Evolutionary conservation across 148 eudicot genomes (phyloP), one percentile per base, ranked within the genome.

Genomic region (Salicornia ramosissima): DNA sequence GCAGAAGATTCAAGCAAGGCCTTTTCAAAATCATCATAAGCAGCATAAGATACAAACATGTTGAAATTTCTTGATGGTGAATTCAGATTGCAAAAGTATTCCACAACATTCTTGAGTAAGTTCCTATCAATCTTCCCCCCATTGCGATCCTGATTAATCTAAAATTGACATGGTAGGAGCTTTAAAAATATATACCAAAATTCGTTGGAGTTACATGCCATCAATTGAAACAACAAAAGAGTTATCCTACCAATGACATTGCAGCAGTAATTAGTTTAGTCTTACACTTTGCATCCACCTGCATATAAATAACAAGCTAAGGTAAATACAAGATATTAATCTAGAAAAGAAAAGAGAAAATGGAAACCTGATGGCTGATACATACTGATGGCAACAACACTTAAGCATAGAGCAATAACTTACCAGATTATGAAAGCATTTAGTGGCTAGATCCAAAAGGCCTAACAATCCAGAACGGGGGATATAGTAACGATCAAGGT

Each of bases 71-170:
- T 74, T 79, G n/a, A n/a, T n/a, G n/a, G n/a, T n/a, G n/a, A n/a
- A 47, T 36, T 36, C 40, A 66, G 65, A 45, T 50, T 45, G 25
- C 21, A 31, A 67, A 71, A 81, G 60, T 71, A 71, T 46, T 54
- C 81, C 66, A 74, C 64, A 43, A 63, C 76, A 64, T 53, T 64
- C 65, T 68, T 74, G 50, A 78, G 74, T 43, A 78, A n/a, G 61
- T 51, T 30, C 55, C 74, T 62, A 63, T 71, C 75, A 54, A 62
- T 50, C 29, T 45, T 61, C 59, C 21, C 71, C 61, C 84, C 81
- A 8, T 67, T 76, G 26, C 81, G 79, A 46, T 81, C 81, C 36
- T 67, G 79, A 68, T 81, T 56, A 43, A 81, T 71, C 84, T 81
- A 22, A 46, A 64, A 25, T 55, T 30, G 25, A 64, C 50, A 68